Percentiles rank a stretch among this genome's conserved stretches.
These are phyloP conservation scores for Escovopsis sp. DNA, from an alignment of 2,329 filamentous ascomycete genomes.

Conservation along the genomic window DNA sequence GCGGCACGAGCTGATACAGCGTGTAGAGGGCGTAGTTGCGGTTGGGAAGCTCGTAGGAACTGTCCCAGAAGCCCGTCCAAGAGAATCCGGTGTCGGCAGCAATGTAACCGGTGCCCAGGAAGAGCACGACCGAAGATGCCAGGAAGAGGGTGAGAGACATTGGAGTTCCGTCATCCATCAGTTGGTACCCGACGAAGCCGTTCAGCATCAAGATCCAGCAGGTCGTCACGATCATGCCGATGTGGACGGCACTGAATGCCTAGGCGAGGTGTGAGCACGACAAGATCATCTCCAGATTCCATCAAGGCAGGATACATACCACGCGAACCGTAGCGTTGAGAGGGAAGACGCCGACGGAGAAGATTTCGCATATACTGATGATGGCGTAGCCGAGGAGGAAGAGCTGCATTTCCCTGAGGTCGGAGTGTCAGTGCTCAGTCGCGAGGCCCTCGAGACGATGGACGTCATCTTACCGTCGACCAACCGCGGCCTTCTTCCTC, in stretches of 20 bases:
- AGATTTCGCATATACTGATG: slow-evolving; percentile 89
- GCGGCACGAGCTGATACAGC: slow-evolving; percentile 76
- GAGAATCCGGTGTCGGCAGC: slow-evolving; percentile 80
- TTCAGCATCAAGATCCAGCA: slow-evolving; percentile 88
- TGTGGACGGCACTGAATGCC: slow-evolving; percentile 81
- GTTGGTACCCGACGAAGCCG: slow-evolving; percentile 79
- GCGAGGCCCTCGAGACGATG: neutral
- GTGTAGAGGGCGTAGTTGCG: slow-evolving; percentile 81
- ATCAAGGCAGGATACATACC: slow-evolving; percentile 32
- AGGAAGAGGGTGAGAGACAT: slow-evolving; percentile 65
- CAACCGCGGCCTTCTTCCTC: slow-evolving; percentile 83
- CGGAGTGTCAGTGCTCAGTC: slow-evolving; percentile 4
- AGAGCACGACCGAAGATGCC: slow-evolving; percentile 54
- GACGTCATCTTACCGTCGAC: slow-evolving; percentile 54
- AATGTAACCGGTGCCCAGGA: slow-evolving; percentile 90
- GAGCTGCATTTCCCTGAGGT: slow-evolving; percentile 78
- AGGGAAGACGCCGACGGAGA: slow-evolving; percentile 83
- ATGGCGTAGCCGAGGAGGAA: slow-evolving; percentile 80
- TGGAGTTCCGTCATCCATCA: slow-evolving; percentile 84
- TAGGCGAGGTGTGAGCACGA: slow-evolving; percentile 21
- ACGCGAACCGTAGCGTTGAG: slow-evolving; percentile 54
- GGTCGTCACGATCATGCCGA: slow-evolving; percentile 77
- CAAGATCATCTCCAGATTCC: neutral
- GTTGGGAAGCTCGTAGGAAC: slow-evolving; percentile 43
- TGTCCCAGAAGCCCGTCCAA: slow-evolving; percentile 68